Conservation (phyloP, 2,329 filamentous ascomycete species). For the Endocalyx cinctus region DNA sequence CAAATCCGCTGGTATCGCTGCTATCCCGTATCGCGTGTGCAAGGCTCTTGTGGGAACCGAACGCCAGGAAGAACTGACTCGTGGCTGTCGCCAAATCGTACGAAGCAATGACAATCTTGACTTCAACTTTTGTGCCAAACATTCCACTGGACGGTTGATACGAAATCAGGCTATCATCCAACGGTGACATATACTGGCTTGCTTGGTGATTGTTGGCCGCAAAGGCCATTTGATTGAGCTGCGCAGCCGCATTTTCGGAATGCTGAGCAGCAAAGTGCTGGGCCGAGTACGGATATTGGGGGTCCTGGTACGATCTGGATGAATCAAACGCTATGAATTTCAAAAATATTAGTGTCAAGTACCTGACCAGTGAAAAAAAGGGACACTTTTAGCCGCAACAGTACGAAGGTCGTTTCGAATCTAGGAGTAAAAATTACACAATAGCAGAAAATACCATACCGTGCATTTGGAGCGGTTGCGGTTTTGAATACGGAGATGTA, state of each 20-base stretch:
- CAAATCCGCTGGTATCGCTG: conserved; percentile 55
- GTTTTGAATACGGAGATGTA: conserved; percentile 80
- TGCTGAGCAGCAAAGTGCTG: conserved; percentile 43
- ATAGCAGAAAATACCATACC: conserved; percentile 55
- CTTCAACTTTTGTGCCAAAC: conserved; percentile 64
- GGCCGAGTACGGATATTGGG: conserved; percentile 48
- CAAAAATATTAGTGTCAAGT: too few species aligned
- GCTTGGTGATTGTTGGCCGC: conserved; percentile 59
- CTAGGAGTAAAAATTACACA: too few species aligned
- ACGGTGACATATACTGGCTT: conserved; percentile 61
- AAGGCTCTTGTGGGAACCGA: conserved; percentile 71
- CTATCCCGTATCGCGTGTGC: conserved; percentile 60
- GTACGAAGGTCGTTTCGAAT: too few species aligned
- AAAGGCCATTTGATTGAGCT: conserved; percentile 53
- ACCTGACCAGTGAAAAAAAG: conserved; percentile 26
- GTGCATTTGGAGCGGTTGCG: conserved; percentile 71
- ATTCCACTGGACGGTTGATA: conserved; percentile 66
- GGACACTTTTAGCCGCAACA: conserved; percentile 14
- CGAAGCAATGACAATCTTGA: conserved; percentile 70
- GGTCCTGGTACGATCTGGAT: conserved; percentile 55
- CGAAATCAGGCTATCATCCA: conserved; percentile 60
- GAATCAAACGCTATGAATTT: conserved; percentile 51
- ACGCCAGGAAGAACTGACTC: conserved; percentile 62
- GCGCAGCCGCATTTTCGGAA: conserved; percentile 45
- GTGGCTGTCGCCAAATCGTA: conserved; percentile 64